Base-by-base conservation (phyloP, 2,329 filamentous ascomycete species). In the Penicillium concentricum region DNA sequence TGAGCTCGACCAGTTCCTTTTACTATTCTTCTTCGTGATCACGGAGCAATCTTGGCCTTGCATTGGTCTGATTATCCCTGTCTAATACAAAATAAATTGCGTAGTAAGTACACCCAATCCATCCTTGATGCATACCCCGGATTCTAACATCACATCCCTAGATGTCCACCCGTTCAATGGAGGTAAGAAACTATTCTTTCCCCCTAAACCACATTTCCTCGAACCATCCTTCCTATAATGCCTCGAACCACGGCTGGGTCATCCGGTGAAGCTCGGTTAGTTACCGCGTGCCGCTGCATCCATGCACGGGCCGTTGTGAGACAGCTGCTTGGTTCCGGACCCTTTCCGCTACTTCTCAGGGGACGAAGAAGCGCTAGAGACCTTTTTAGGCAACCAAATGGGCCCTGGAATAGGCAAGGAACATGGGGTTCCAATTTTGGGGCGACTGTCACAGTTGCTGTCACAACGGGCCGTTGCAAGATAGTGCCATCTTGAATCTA, bases 261-360 rank as follows among this genome's bases (percentile, higher is more conserved):
- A 43, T 62, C n/a, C 22, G 38, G 49, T 44, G 50, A 49, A 47
- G 49, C 24, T 41, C 51, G 47, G 45, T 47, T 58, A 51, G 38
- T 42, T 41, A 41, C 56, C n/a, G 49, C 48, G 47, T 54, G 34
- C 48, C 37, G 42, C 54, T 46, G 42, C 54, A 41, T 51, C 46
- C 30, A 48, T 48, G 57, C 56, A 57, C 60, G 50, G 54, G 54
- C 58, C 54, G 42, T 50, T 60, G 62, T 65, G 53, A 64, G 59
- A 62, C 61, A 59, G 48, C 54, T 49, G 43, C 58, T 54, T 57
- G 46, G 50, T 59, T 48, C 59, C 55, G 50, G 52, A n/a, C 16
- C 51, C 42, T 51, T 51, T 48, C 51, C 12, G n/a, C 16, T 20
- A 35, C 35, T 38, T 34, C 20, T 35, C 32, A 37, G 54, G 48